Evolutionary conservation across 768 basidiomycete species (phyloP).

Genomic region (Lyophyllum atratum): DNA sequence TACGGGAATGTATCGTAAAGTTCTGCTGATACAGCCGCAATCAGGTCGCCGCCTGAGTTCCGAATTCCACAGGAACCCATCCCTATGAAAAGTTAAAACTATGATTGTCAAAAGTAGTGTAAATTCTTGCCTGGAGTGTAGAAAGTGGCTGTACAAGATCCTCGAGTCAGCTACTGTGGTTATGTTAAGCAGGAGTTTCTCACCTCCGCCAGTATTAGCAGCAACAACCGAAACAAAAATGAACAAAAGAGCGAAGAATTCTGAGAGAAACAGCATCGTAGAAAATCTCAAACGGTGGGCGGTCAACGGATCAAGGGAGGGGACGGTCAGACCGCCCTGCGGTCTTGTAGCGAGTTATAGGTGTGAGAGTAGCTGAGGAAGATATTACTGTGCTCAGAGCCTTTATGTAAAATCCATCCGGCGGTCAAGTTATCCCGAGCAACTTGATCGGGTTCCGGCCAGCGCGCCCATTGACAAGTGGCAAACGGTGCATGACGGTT

Average conservation of each 20-base stretch:
- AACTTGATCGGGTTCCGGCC: too few species aligned
- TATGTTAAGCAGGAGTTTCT: not conserved
- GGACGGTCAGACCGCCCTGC: not conserved
- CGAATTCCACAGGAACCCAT: slow-evolving; percentile 17
- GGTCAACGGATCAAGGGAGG: not conserved
- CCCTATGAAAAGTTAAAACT: not conserved
- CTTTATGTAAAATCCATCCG: not conserved
- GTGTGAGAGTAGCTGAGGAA: not conserved
- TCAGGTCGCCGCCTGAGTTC: slow-evolving; percentile 4
- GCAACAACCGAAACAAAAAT: not conserved
- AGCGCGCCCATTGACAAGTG: too few species aligned
- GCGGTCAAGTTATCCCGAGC: too few species aligned
- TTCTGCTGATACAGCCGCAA: slow-evolving; percentile 15
- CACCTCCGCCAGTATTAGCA: not conserved
- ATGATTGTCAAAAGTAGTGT: not conserved
- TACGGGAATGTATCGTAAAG: slow-evolving; percentile 16
- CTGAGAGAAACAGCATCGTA: not conserved
- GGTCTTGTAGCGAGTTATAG: not conserved
- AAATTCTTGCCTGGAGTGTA: slow-evolving; percentile 2
- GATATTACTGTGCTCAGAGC: not conserved
- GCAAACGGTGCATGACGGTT: too few species aligned
- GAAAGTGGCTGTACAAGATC: not conserved
- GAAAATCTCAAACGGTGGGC: not conserved
- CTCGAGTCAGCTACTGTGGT: not conserved
- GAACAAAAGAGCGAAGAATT: not conserved